Evolutionary conservation across 2,329 filamentous ascomycete species (phyloP).

Genomic region (Aureobasidium vineae): DNA sequence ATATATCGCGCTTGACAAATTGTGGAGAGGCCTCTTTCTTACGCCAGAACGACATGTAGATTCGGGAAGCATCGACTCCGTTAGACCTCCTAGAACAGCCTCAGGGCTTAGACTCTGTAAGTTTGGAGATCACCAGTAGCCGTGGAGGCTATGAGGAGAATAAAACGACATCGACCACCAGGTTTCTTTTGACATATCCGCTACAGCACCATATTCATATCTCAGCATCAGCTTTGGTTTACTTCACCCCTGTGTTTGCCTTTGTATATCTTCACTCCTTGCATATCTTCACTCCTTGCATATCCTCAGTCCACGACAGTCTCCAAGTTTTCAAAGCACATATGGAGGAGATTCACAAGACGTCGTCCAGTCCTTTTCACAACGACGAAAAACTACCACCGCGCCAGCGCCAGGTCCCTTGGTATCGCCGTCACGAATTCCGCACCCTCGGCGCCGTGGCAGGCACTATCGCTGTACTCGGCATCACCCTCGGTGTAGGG

Average conservation of each 20-base stretch:
- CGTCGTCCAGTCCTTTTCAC: not conserved
- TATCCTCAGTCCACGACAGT: not conserved
- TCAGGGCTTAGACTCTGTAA: slow-evolving; percentile 6
- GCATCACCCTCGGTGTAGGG: slow-evolving; percentile 28
- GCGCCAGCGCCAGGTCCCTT: not conserved
- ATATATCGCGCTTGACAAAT: not conserved
- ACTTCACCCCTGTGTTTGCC: not conserved
- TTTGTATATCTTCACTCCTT: not conserved
- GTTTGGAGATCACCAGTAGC: not conserved
- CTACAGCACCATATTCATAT: not conserved
- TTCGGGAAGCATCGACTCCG: not conserved
- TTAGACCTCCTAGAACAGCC: not conserved
- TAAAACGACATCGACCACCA: not conserved
- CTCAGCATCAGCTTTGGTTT: not conserved
- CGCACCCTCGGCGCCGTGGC: slow-evolving; percentile 15
- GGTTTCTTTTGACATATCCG: not conserved
- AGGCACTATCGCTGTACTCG: slow-evolving; percentile 25
- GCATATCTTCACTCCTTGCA: not conserved
- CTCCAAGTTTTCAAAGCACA: not conserved
- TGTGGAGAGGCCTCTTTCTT: not conserved
- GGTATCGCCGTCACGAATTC: slow-evolving; percentile 2
- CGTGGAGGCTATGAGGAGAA: slow-evolving; percentile 5
- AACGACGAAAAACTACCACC: not conserved
- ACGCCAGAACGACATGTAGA: not conserved
- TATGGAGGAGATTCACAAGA: slow-evolving; percentile 2